These are phyloP conservation scores for Trametopsis cervina DNA, from an alignment of 768 basidiomycete genomes.

Conservation along the genomic window DNA sequence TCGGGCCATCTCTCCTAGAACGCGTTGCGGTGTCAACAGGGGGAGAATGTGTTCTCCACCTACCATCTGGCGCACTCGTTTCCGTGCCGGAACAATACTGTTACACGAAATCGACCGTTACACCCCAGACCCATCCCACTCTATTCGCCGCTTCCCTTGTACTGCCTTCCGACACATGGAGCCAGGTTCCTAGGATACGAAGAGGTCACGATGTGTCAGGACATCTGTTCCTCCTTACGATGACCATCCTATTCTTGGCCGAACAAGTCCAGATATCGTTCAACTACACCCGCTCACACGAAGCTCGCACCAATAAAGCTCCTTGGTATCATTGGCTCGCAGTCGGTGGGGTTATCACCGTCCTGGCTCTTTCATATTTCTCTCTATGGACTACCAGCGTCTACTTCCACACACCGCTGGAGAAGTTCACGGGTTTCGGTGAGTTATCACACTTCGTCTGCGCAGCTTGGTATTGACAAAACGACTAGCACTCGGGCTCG, in stretches of 20 bases:
- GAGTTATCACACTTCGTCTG: slow-evolving; percentile 26
- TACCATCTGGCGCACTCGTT: slow-evolving; percentile 51
- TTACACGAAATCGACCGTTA: slow-evolving; percentile 39
- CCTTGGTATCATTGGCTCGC: slow-evolving; percentile 47
- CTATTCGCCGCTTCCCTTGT: slow-evolving; percentile 44
- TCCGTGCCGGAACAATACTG: slow-evolving; percentile 55
- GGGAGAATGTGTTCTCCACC: slow-evolving; percentile 64
- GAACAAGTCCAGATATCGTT: slow-evolving; percentile 65
- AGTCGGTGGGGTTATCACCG: slow-evolving; percentile 34
- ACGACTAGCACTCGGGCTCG: slow-evolving; percentile 87
- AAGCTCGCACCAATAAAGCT: slow-evolving; percentile 7
- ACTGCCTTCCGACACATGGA: slow-evolving; percentile 38
- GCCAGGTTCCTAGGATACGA: slow-evolving; percentile 50
- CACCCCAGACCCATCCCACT: slow-evolving; percentile 53
- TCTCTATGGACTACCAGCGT: slow-evolving; percentile 76
- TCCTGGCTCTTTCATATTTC: slow-evolving; percentile 64
- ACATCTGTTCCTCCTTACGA: slow-evolving; percentile 84
- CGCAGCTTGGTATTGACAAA: slow-evolving; percentile 10
- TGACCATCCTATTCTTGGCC: slow-evolving; percentile 70
- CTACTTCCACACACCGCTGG: slow-evolving; percentile 85
- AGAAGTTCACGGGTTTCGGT: slow-evolving; percentile 86
- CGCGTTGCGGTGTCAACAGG: slow-evolving; percentile 61
- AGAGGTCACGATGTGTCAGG: slow-evolving; percentile 92
- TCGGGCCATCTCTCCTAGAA: slow-evolving; percentile 72
- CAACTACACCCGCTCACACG: neutral